phyloP scores from a whole-genome alignment of 345 rosid species.

The Sisymbrium irio region DNA sequence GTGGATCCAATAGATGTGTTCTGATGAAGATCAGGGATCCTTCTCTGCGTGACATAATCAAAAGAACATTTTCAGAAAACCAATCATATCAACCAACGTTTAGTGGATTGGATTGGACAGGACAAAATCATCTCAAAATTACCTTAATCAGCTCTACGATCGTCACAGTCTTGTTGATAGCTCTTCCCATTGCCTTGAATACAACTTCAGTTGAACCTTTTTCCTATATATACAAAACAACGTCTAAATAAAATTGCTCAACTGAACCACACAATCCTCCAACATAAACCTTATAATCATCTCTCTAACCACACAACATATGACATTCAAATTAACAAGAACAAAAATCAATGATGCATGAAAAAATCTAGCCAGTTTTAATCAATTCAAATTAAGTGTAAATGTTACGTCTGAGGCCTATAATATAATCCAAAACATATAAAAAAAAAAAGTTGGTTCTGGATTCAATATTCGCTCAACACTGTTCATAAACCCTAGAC shows the following conservation, averaged over 20 bases:
- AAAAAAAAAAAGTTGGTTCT: not conserved
- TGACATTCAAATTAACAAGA: not conserved
- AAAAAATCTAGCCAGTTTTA: not conserved
- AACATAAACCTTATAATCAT: not conserved
- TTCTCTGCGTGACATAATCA: slow-evolving; percentile 46
- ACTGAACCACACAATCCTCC: not conserved
- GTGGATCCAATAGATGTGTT: slow-evolving; percentile 75
- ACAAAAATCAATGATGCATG: not conserved
- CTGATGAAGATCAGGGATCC: slow-evolving; percentile 82
- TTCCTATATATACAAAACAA: slow-evolving; percentile 37
- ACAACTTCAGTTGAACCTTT: slow-evolving; percentile 60
- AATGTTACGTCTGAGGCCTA: not conserved
- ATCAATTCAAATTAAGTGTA: not conserved
- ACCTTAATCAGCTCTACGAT: slow-evolving; percentile 72
- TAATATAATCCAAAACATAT: not conserved
- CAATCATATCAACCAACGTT: not conserved
- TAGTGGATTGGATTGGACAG: not conserved
- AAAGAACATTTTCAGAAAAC: not conserved
- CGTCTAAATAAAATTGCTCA: not conserved
- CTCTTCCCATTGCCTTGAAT: slow-evolving; percentile 83
- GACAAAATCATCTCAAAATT: not conserved
- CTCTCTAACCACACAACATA: not conserved
- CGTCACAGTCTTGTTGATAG: slow-evolving; percentile 72
- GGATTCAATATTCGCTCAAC: not conserved
- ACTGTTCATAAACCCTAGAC: slow-evolving; percentile 23